phyloP scores from a whole-genome alignment of 2,329 filamentous ascomycete genomes.

The Verticillium albo-atrum region DNA sequence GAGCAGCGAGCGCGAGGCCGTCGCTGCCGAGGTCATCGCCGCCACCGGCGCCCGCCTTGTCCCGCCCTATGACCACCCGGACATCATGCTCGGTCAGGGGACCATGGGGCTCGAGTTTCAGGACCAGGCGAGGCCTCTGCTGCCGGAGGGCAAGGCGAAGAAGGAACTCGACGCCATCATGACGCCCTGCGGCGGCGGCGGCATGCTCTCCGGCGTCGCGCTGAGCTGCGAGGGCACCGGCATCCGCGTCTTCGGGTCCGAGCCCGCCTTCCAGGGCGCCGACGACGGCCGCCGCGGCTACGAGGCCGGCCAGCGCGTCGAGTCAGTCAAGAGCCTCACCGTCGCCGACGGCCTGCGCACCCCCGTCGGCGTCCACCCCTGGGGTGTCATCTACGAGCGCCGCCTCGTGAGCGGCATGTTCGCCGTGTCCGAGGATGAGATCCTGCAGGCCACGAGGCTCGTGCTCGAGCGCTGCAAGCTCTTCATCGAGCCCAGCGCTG shows the following conservation, averaged over 20 bases:
- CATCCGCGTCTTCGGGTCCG: slow-evolving; percentile 78
- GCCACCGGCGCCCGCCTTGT: slow-evolving; percentile 74
- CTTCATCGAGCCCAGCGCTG: slow-evolving; percentile 83
- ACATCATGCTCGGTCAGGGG: slow-evolving; percentile 92
- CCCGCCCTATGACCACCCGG: slow-evolving; percentile 87
- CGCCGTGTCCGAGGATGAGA: slow-evolving; percentile 77
- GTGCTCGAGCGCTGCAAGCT: slow-evolving; percentile 87
- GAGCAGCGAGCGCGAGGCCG: slow-evolving; percentile 73
- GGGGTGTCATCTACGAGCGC: slow-evolving; percentile 69
- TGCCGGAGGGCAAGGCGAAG: slow-evolving; percentile 24
- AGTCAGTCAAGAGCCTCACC: slow-evolving; percentile 68
- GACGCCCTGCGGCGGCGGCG: slow-evolving; percentile 81
- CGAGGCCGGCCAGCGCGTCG: slow-evolving; percentile 57
- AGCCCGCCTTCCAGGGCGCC: slow-evolving; percentile 76
- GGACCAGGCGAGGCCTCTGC: slow-evolving; percentile 59
- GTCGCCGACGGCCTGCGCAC: slow-evolving; percentile 88
- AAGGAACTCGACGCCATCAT: slow-evolving; percentile 65
- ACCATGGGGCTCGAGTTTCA: slow-evolving; percentile 81
- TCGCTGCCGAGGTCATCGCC: slow-evolving; percentile 62
- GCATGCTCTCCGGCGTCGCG: slow-evolving; percentile 79
- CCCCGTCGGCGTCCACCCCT: slow-evolving; percentile 72
- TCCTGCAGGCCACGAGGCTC: slow-evolving; percentile 68
- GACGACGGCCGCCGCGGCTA: slow-evolving; percentile 78
- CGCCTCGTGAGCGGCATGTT: slow-evolving; percentile 67
- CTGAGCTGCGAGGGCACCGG: slow-evolving; percentile 69